Base-by-base conservation (phyloP, 495 filamentous ascomycete genomes). In the Aspergillus sclerotioniger region DNA sequence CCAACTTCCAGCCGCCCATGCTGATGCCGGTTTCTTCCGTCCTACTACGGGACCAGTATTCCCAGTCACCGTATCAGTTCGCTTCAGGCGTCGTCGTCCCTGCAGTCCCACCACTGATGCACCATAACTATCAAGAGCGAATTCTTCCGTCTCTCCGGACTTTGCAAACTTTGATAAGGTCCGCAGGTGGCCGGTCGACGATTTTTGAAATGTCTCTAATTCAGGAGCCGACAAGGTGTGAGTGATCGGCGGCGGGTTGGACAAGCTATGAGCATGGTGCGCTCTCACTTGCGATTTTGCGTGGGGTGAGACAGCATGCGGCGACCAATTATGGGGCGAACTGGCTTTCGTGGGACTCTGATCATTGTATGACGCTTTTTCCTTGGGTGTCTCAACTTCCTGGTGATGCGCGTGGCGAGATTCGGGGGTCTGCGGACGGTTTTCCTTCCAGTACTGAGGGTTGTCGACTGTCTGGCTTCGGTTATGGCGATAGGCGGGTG, bases 1-100 rank as follows among this genome's bases (percentile, higher is more conserved):
- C 95, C 94, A 98, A 65, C 91, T 96, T 44, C 90, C 84, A 16
- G 87, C 90, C 54, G 86, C 87, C 88, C 91, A 97, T 52, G 87
- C 76, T 75, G 86, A 69, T 68, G 73, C 71, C 71, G 78, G 67
- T 62, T 73, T 66, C 73, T 80, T 82, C 53, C 76, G 80, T 21
- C 70, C 70, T 6, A 76, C 76, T 56, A 69, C 68, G 8, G 76
- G 65, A 43, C 71, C 76, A 58, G 51, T 72, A 57, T 60, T 77
- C 76, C 60, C 77, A 61, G 65, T 80, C 60, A 76, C 76, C 9
- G 83, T 86, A 52, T 84, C 86, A 10, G 84, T 83, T 56, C 90
- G 80, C 72, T 96, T 95, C 57, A 99, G 72, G 60, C 87, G 85
- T 53, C 90, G 80, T 48, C 94, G 84, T 25, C 93, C 93, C 60